A percentile compares a stretch with the other conserved stretches of the same genome.
These are phyloP conservation scores for Tetracentron sinense DNA, from an alignment of 164 flowering plant species.

Conservation along the genomic window DNA sequence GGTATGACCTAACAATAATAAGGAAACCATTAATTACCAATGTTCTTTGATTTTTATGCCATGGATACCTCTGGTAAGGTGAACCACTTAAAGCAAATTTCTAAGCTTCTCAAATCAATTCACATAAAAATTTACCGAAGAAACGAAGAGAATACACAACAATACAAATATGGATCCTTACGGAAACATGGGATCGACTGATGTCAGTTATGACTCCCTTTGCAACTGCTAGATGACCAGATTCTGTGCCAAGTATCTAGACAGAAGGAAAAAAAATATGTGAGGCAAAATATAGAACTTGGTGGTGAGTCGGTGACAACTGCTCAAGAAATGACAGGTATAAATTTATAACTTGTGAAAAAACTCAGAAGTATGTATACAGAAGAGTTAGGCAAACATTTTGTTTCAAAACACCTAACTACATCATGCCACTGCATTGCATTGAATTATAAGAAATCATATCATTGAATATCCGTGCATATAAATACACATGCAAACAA, in stretches of 20 bases:
- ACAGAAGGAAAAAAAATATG: constrained; percentile 11
- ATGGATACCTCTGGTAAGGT: neutral
- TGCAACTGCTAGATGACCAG: constrained; percentile 50
- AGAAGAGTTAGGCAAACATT: neutral
- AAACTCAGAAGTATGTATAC: neutral
- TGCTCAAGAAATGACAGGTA: neutral
- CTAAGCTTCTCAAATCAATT: neutral
- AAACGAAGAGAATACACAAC: neutral
- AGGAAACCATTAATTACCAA: neutral
- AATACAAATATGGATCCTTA: constrained; percentile 31
- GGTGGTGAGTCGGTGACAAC: too few relatives aligned
- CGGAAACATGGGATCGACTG: constrained; percentile 64
- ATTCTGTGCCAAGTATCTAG: constrained; percentile 70
- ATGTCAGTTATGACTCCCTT: constrained; percentile 72
- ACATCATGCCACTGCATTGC: too few relatives aligned
- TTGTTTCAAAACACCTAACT: too few relatives aligned
- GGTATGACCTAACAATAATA: neutral
- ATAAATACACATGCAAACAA: too few relatives aligned
- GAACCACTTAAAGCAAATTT: neutral
- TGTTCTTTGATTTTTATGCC: neutral
- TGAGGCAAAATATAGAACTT: neutral
- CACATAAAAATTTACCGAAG: neutral
- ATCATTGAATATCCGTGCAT: too few relatives aligned
- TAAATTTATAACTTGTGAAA: too few relatives aligned
- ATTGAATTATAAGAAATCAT: neutral